Evolutionary conservation across 768 basidiomycete species (phyloP).

Genomic region (Psilocybe sp.): DNA sequence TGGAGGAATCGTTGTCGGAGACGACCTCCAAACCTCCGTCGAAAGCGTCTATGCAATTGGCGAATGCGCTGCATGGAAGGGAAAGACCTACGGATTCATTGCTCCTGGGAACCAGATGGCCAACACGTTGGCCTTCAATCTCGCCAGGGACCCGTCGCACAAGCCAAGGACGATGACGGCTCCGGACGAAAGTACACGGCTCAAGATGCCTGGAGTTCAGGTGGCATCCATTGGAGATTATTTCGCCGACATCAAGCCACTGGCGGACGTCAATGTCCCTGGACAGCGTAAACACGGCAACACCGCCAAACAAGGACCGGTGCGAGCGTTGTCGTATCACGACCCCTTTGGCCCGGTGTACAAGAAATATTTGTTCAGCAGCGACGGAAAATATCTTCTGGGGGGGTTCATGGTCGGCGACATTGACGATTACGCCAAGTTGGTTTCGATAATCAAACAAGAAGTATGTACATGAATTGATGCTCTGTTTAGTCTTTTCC

Average conservation of each 20-base stretch:
- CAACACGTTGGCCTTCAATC: conserved; percentile 69
- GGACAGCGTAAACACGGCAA: conserved; percentile 8
- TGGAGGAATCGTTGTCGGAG: conserved; percentile 52
- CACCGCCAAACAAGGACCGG: conserved; percentile 18
- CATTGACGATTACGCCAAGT: conserved; percentile 62
- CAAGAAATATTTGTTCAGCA: conserved; percentile 76
- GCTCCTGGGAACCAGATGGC: conserved; percentile 80
- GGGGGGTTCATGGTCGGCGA: conserved; percentile 85
- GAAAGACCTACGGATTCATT: conserved; percentile 70
- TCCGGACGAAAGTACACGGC: conserved; percentile 69
- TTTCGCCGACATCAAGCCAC: conserved; percentile 52
- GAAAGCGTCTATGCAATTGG: conserved; percentile 70
- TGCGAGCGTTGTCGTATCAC: conserved; percentile 63
- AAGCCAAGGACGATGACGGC: conserved; percentile 40
- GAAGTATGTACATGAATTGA: conserved; percentile 33
- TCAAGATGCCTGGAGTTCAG: conserved; percentile 40
- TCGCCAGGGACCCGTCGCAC: conserved; percentile 48
- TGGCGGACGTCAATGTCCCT: conserved; percentile 14
- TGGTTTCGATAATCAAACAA: conserved; percentile 70
- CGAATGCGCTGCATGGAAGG: conserved; percentile 70
- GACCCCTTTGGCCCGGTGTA: conserved; percentile 73
- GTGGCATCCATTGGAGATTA: conserved; percentile 75
- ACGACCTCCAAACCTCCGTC: conserved; percentile 54
- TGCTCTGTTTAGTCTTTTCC: background rate
- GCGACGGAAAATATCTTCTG: conserved; percentile 67